Conservation (phyloP, 805 yeast genomes). For the Huiozyma sinensis region DNA sequence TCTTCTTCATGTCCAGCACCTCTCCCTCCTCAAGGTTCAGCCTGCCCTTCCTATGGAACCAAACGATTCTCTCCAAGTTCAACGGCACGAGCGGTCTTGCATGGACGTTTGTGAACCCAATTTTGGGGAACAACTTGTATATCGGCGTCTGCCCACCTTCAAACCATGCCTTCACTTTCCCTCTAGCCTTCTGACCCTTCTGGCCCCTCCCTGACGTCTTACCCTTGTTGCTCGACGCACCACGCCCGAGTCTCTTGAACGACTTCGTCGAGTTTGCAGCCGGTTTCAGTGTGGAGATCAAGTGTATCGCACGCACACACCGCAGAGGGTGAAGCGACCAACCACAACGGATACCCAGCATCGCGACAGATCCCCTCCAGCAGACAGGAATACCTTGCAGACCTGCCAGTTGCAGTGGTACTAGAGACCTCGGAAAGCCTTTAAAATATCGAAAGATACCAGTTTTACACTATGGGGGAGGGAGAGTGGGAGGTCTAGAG, state of each 20-base stretch:
- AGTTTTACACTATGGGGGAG: no score
- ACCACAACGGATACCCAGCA: no score
- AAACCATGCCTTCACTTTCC: conserved; percentile 82
- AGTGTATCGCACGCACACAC: conserved; percentile 2
- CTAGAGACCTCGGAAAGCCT: no score
- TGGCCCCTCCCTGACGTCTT: conserved; percentile 96
- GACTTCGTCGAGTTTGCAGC: conserved; percentile 48
- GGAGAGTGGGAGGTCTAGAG: no score
- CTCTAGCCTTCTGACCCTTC: conserved; percentile 96
- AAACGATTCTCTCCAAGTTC: conserved; percentile 59
- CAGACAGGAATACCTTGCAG: no score
- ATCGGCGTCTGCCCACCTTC: conserved; percentile 99
- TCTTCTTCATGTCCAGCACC: conserved; percentile 59
- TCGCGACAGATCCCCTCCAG: no score
- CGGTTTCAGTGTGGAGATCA: conserved; percentile 47
- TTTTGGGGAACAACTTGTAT: conserved; percentile 72
- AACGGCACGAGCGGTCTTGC: conserved; percentile 44
- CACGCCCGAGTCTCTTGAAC: conserved; percentile 82
- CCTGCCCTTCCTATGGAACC: conserved; percentile 59
- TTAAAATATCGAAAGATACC: no score
- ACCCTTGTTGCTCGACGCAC: conserved; percentile 88
- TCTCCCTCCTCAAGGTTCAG: conserved; percentile 48
- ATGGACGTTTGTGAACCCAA: conserved; percentile 69
- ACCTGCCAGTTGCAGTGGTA: no score
- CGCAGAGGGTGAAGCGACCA: neutral